Evolutionary conservation across 805 yeast species (phyloP).

Genomic region (Teunomyces panamensis): DNA sequence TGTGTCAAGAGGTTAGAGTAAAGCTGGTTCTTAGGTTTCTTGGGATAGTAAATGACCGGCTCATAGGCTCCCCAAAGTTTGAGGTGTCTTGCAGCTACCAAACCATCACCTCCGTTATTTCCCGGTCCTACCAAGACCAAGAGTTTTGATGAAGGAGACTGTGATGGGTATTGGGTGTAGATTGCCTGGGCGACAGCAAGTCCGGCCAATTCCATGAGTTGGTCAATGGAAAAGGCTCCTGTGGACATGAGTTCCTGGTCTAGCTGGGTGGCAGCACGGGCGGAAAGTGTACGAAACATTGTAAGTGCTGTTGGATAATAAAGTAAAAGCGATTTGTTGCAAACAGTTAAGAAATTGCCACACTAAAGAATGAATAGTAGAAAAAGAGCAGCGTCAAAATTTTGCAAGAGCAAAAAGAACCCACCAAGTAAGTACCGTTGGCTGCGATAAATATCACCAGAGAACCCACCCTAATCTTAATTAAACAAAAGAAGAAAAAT

Average conservation of each 20-base stretch:
- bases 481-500: too few relatives aligned
- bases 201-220: conserved; percentile 95
- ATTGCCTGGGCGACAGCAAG: conserved; percentile 89
- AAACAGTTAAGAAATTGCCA: not conserved
- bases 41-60: conserved; percentile 82
- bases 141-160: conserved; percentile 30
- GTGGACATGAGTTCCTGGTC: conserved; percentile 87
- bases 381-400: not conserved
- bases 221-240: conserved; percentile 79
- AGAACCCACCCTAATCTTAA: not conserved
- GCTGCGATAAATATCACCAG: not conserved
- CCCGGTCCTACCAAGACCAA: conserved; percentile 91
- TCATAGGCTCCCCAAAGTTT: conserved; percentile 68
- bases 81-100: conserved; percentile 92
- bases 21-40: conserved; percentile 50
- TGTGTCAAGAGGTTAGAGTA: conserved; percentile 65
- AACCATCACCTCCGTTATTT: conserved; percentile 95
- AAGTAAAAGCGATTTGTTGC: not conserved
- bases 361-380: not conserved
- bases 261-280: conserved; percentile 64
- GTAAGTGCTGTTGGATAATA: conserved; percentile 7
- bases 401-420: not conserved
- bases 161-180: conserved; percentile 62
- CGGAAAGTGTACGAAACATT: conserved; percentile 25
- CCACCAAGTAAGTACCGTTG: not conserved